Percentiles rank a stretch among this genome's conserved stretches.
Evolutionary conservation across 441 rosid species (phyloP).

Genomic region (Gossypium lobatum): DNA sequence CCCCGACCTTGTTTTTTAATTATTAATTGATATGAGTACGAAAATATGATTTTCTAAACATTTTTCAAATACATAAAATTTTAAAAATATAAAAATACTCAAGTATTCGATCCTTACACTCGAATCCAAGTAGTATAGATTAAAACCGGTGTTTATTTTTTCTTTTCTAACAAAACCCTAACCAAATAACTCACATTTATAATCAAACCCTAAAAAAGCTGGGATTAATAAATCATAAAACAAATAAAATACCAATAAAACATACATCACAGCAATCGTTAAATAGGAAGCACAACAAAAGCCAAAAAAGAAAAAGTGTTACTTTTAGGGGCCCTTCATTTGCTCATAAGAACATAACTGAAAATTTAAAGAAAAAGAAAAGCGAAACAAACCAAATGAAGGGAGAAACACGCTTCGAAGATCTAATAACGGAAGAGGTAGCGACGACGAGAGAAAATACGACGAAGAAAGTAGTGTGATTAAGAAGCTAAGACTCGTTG

Average conservation of each 20-base stretch:
- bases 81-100: neutral
- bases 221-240: neutral
- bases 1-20: neutral
- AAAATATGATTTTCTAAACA: neutral
- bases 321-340: neutral
- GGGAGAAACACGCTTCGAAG: neutral
- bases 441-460: neutral
- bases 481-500: neutral
- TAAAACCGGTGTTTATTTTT: neutral
- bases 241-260: neutral
- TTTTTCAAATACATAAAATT: neutral
- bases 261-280: neutral
- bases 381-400: neutral
- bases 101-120: neutral
- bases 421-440: neutral
- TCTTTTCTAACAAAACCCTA: neutral
- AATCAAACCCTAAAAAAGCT: neutral
- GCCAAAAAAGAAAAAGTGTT: neutral
- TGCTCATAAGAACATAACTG: neutral
- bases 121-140: neutral
- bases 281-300: neutral
- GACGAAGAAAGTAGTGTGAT: neutral
- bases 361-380: neutral
- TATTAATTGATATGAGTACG: neutral
- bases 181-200: neutral